Evolutionary conservation across 164 flowering plant genomes (phyloP).

Genomic region (Pachysandra terminalis): DNA sequence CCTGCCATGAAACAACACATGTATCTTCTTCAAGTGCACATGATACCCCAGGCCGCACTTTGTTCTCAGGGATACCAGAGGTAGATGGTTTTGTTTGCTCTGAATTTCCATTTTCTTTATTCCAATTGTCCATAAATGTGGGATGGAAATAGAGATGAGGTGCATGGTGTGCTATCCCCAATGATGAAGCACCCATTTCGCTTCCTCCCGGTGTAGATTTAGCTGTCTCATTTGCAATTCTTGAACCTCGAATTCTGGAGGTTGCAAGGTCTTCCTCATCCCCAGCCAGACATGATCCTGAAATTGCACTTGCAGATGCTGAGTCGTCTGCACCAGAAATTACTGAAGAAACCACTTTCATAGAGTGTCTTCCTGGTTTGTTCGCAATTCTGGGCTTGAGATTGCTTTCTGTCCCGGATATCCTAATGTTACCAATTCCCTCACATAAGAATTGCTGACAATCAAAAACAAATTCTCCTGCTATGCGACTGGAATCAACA

Average conservation of each 20-base stretch:
- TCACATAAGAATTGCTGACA: conserved; percentile 12
- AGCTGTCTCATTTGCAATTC: conserved; percentile 10
- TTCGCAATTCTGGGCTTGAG: not conserved
- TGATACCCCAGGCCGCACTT: not conserved
- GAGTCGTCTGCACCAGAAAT: not conserved
- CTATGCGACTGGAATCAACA: conserved; percentile 2
- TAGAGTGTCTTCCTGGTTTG: conserved; percentile 3
- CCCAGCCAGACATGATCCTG: conserved; percentile 15
- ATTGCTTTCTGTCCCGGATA: not conserved
- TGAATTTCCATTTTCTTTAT: conserved; percentile 12
- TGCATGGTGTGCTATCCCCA: conserved; percentile 14
- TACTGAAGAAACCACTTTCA: not conserved
- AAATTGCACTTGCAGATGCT: conserved; percentile 3
- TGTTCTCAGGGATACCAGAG: not conserved
- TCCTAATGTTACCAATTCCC: conserved; percentile 2
- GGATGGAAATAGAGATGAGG: conserved; percentile 19
- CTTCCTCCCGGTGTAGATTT: conserved; percentile 5
- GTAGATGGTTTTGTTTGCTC: not conserved
- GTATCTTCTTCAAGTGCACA: conserved; percentile 3
- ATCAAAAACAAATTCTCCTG: conserved; percentile 8
- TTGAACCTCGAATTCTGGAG: conserved; percentile 9
- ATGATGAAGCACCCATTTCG: conserved; percentile 12
- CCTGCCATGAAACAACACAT: not conserved
- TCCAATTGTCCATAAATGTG: conserved; percentile 22
- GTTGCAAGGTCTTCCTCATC: conserved; percentile 20